phyloP scores from a whole-genome alignment of 352 stramenopile genomes.

The Pythium insidiosum region DNA sequence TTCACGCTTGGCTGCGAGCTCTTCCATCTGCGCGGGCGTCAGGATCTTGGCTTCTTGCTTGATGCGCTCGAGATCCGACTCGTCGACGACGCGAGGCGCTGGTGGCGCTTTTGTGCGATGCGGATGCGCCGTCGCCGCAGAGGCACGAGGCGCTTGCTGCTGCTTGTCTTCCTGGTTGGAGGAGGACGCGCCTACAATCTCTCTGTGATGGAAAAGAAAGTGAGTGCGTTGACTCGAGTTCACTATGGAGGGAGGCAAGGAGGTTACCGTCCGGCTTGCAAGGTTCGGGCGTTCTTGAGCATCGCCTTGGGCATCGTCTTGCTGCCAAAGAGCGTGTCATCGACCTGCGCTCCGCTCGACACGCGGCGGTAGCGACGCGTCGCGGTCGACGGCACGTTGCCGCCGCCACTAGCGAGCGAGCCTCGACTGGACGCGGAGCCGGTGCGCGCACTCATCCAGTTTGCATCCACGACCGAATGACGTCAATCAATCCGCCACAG shows the following conservation, averaged over 20 bases:
- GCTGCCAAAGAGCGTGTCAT: constrained; percentile 63
- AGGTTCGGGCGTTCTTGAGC: constrained; percentile 36
- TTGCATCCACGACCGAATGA: no score
- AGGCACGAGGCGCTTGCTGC: neutral
- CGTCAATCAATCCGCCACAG: no score
- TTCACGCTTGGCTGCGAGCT: constrained; percentile 44
- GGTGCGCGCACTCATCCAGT: constrained; percentile 18
- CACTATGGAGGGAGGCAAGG: no score
- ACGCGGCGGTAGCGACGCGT: constrained; percentile 49
- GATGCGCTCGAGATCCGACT: constrained; percentile 47
- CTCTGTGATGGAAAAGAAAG: no score
- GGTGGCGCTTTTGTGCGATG: constrained; percentile 3
- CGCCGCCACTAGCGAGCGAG: constrained; percentile 3
- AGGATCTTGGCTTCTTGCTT: constrained; percentile 65
- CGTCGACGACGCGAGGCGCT: constrained; percentile 20
- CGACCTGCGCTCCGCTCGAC: constrained; percentile 46
- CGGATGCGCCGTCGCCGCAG: constrained; percentile 8
- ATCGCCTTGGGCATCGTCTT: constrained; percentile 26
- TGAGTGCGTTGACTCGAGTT: no score
- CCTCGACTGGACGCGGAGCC: constrained; percentile 16
- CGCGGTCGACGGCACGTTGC: neutral
- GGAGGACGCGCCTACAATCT: no score
- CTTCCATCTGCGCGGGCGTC: constrained; percentile 38
- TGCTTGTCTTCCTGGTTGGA: neutral
- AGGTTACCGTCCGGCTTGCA: constrained; percentile 58